phyloP scores from a whole-genome alignment of 441 rosid genomes.

The Eutrema salsugineum region DNA sequence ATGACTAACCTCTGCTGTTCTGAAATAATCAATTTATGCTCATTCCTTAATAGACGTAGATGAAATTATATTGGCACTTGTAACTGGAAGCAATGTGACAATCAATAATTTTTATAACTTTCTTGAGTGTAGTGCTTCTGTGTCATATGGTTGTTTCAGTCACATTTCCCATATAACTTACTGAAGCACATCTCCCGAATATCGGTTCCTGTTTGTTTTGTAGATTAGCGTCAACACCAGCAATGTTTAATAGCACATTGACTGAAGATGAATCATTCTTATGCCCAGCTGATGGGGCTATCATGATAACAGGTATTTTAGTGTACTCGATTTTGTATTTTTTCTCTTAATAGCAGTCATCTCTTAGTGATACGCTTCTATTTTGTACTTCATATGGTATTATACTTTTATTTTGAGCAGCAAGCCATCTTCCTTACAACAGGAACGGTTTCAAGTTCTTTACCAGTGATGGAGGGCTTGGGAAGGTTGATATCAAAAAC shows the following conservation, averaged over 20 bases:
- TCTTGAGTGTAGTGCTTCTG: not conserved
- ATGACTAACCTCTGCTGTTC: slow-evolving; percentile 13
- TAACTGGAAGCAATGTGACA: not conserved
- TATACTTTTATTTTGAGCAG: slow-evolving; percentile 46
- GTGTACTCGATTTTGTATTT: slow-evolving; percentile 3
- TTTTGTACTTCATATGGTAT: not conserved
- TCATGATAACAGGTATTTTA: slow-evolving; percentile 87
- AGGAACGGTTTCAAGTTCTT: slow-evolving; percentile 98
- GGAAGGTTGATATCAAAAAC: slow-evolving; percentile 83
- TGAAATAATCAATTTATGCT: not conserved
- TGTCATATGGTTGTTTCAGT: not conserved
- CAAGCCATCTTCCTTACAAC: slow-evolving; percentile 99
- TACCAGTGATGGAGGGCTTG: slow-evolving; percentile 92
- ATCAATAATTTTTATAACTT: not conserved
- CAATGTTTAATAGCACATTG: slow-evolving; percentile 95
- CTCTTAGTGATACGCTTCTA: not conserved
- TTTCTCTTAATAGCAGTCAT: not conserved
- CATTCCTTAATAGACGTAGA: not conserved
- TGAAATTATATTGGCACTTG: not conserved
- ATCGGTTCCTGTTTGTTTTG: slow-evolving; percentile 2
- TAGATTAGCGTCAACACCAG: slow-evolving; percentile 98
- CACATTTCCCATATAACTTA: not conserved
- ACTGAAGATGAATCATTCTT: slow-evolving; percentile 60
- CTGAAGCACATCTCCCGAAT: not conserved
- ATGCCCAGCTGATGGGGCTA: slow-evolving; percentile 98